These are phyloP conservation scores for Nicotiana undulata DNA, from an alignment of 257 asterid species.

Conservation along the genomic window DNA sequence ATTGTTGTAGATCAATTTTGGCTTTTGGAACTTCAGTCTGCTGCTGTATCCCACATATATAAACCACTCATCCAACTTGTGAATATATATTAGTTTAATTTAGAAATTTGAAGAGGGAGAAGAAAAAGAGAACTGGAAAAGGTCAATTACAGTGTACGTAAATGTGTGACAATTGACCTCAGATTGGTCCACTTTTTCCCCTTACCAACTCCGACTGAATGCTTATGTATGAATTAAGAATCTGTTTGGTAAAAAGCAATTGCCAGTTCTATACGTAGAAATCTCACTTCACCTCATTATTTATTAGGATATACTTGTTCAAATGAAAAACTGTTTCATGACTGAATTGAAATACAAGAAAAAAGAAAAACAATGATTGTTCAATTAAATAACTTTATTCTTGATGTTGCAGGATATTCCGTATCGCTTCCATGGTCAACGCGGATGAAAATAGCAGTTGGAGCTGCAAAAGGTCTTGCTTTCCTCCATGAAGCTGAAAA, in stretches of 20 bases:
- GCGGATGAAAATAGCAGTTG: slow-evolving; percentile 16
- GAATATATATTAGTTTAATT: background rate
- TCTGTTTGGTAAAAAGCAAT: background rate
- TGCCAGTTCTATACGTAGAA: background rate
- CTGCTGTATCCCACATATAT: background rate
- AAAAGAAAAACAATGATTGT: background rate
- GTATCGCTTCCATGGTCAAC: slow-evolving; percentile 19
- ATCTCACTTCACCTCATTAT: background rate
- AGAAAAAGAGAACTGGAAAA: background rate
- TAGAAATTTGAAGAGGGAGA: background rate
- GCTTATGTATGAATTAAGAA: background rate
- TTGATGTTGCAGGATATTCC: slow-evolving; percentile 6
- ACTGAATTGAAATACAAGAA: background rate
- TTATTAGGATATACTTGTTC: background rate
- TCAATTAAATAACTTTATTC: background rate
- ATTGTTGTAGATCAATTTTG: background rate
- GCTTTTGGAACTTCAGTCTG: background rate
- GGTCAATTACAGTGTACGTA: background rate
- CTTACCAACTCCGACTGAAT: background rate
- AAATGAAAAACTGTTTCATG: background rate
- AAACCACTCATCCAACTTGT: background rate
- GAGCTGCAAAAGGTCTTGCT: slow-evolving; percentile 23
- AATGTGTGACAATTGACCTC: background rate
- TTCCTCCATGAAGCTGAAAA: slow-evolving; percentile 20
- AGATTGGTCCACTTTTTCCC: background rate